These are phyloP conservation scores for Populus euphratica DNA, from an alignment of 345 rosid genomes.

Conservation along the genomic window DNA sequence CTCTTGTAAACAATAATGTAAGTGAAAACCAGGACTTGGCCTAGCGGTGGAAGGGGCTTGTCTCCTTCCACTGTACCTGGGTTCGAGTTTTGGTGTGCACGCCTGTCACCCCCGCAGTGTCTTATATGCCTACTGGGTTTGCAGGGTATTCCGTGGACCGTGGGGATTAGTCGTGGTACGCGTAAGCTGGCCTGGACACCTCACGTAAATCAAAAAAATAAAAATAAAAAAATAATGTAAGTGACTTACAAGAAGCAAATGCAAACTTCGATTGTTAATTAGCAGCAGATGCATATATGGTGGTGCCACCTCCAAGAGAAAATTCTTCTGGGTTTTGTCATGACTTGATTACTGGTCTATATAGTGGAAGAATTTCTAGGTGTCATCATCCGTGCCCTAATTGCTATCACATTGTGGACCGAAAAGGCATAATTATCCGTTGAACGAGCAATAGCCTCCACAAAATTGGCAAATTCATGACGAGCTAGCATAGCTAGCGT, in stretches of 20 bases:
- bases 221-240: neutral
- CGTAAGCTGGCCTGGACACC: too few species aligned
- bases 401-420: too few species aligned
- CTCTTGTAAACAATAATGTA: neutral
- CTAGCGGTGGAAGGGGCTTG: too few species aligned
- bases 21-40: too few species aligned
- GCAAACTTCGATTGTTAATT: neutral
- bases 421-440: neutral
- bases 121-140: too few species aligned
- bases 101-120: rapidly evolving
- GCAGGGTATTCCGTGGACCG: too few species aligned
- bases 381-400: neutral
- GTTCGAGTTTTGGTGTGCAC: too few species aligned
- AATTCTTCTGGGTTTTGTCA: too few species aligned
- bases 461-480: neutral
- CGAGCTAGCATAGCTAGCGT: neutral
- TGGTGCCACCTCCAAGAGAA: neutral
- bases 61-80: too few species aligned
- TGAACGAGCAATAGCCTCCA: neutral
- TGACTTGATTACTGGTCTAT: too few species aligned
- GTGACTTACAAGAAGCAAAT: neutral
- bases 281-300: neutral
- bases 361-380: neutral
- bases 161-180: too few species aligned
- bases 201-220: too few species aligned